These are phyloP conservation scores for Psilocybe tampanensis DNA, from an alignment of 768 basidiomycete genomes.

Conservation along the genomic window DNA sequence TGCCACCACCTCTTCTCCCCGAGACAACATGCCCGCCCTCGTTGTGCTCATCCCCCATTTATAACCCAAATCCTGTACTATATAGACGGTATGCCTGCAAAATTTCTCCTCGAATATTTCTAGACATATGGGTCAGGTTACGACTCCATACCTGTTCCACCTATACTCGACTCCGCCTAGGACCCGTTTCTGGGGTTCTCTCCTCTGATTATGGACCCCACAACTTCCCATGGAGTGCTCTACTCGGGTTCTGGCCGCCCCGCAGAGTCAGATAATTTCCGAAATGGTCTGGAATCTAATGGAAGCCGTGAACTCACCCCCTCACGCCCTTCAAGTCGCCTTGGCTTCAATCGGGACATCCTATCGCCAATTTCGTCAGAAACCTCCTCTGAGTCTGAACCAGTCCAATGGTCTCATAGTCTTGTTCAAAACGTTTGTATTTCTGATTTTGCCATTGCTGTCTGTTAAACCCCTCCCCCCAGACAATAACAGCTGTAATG, in stretches of 20 bases:
- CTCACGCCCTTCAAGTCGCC: slow-evolving; percentile 49
- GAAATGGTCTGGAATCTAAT: slow-evolving; percentile 11
- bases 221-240: slow-evolving; percentile 16
- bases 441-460: slow-evolving; percentile 13
- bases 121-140: slow-evolving; percentile 27
- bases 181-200: slow-evolving; percentile 19
- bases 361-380: slow-evolving; percentile 16
- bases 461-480: slow-evolving; percentile 12
- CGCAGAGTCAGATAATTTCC: slow-evolving; percentile 7
- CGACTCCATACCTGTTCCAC: slow-evolving; percentile 15
- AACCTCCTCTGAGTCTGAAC: slow-evolving; percentile 14
- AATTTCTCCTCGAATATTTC: slow-evolving; percentile 16
- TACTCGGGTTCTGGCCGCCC: slow-evolving; percentile 14
- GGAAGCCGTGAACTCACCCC: slow-evolving; percentile 31
- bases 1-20: slow-evolving; percentile 15
- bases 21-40: slow-evolving; percentile 25
- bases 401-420: slow-evolving; percentile 20
- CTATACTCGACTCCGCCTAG: slow-evolving; percentile 10
- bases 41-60: slow-evolving; percentile 18
- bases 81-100: slow-evolving; percentile 26
- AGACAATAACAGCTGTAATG: background rate
- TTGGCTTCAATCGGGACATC: slow-evolving; percentile 42
- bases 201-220: slow-evolving; percentile 20
- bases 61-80: slow-evolving; percentile 7
- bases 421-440: slow-evolving; percentile 23